A percentile compares a stretch with the other conserved stretches of the same genome.
Conservation (phyloP, 176 grass and related monocot genomes). For the Tuctoria greenei region DNA sequence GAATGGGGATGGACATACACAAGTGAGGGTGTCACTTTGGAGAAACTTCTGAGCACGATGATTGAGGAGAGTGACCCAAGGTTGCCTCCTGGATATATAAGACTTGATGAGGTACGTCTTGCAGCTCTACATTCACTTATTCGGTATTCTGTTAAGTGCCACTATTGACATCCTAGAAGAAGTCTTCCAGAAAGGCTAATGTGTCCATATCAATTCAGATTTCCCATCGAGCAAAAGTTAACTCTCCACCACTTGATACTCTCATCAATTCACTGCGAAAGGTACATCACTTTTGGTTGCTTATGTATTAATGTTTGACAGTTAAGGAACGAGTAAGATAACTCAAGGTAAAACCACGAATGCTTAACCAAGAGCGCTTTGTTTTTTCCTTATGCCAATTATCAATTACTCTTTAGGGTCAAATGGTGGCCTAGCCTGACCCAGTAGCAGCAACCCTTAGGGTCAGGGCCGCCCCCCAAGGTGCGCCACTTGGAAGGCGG, state of each 20-base stretch:
- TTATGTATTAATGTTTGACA: constrained; percentile 17
- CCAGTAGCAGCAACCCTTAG: too few relatives aligned
- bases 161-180: constrained; percentile 17
- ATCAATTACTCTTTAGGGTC: neutral
- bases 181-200: constrained; percentile 7
- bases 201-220: constrained; percentile 54
- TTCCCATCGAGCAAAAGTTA: constrained; percentile 72
- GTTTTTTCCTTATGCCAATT: neutral
- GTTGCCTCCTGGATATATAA: constrained; percentile 88
- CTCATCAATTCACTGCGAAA: constrained; percentile 62
- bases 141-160: neutral
- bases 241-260: constrained; percentile 58
- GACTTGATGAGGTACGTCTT: constrained; percentile 76
- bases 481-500: too few relatives aligned
- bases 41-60: constrained; percentile 83
- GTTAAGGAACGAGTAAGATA: neutral
- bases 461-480: too few relatives aligned
- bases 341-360: neutral
- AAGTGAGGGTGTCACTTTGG: constrained; percentile 44
- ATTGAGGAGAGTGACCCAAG: constrained; percentile 71
- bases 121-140: constrained; percentile 10
- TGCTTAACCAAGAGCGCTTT: neutral
- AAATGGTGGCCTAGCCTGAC: too few relatives aligned
- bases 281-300: constrained; percentile 42
- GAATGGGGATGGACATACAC: constrained; percentile 79